phyloP scores from a whole-genome alignment of 495 filamentous ascomycete genomes.

The Friedmanniomyces simplex region DNA sequence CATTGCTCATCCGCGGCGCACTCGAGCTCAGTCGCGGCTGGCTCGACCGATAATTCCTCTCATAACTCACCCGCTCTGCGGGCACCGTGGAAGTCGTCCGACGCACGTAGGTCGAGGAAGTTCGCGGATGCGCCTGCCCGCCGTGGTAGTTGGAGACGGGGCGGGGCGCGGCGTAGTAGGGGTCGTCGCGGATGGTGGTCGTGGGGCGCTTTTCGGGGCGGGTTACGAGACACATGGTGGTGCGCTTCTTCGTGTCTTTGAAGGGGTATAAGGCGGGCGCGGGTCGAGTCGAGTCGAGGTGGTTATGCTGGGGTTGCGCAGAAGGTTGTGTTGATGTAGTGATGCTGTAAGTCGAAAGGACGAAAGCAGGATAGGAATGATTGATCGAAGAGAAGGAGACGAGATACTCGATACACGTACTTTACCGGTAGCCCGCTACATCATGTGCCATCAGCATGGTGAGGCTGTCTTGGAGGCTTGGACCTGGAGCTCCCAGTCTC shows the following conservation, averaged over 20 bases:
- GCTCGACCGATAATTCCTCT: constrained; percentile 2
- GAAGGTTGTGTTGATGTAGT: background rate
- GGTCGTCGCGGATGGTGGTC: background rate
- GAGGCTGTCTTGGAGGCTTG: background rate
- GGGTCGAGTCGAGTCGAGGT: background rate
- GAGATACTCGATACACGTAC: background rate
- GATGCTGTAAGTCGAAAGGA: no score
- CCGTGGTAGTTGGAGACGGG: constrained; percentile 17
- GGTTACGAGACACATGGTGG: constrained; percentile 7
- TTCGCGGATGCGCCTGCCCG: constrained; percentile 1
- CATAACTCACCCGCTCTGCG: constrained; percentile 2
- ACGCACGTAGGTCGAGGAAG: background rate
- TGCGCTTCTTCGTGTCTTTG: no score
- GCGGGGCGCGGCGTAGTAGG: constrained; percentile 4
- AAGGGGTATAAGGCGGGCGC: background rate
- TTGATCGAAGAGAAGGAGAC: background rate
- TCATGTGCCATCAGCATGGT: background rate
- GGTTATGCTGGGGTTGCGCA: background rate
- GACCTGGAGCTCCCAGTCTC: background rate
- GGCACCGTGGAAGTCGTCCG: background rate
- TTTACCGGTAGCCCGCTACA: background rate
- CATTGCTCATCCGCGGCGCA: background rate
- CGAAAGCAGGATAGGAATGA: no score
- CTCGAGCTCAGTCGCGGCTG: background rate
- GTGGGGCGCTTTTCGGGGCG: background rate